Evolutionary conservation across 805 yeast genomes (phyloP).

Genomic region (Cyberlindnera misumaiensis): DNA sequence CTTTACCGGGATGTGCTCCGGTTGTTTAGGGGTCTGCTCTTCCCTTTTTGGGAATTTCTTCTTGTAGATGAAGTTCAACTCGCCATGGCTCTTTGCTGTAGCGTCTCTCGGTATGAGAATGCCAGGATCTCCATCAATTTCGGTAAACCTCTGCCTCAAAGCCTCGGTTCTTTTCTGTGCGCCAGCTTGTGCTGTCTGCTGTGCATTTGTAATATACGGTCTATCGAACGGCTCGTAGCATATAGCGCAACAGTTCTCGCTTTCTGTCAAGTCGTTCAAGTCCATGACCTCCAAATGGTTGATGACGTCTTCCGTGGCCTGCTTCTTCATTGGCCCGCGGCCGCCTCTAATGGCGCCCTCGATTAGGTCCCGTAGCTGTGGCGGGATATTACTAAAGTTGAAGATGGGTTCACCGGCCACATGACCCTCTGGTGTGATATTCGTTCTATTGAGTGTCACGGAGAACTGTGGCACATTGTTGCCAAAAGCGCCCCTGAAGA

Average conservation of each 20-base stretch:
- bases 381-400: constrained; percentile 13
- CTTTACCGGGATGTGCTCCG: constrained; percentile 54
- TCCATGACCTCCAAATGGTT: constrained; percentile 9
- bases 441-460: constrained; percentile 15
- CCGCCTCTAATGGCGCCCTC: constrained; percentile 7
- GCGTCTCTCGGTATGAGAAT: constrained; percentile 14
- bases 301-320: constrained; percentile 20
- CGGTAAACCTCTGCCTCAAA: constrained; percentile 1
- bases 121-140: constrained; percentile 13
- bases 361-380: constrained; percentile 10
- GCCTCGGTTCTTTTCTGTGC: constrained; percentile 6
- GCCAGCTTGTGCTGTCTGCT: constrained; percentile 1
- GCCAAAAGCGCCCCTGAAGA: constrained; percentile 16
- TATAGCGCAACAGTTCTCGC: constrained; percentile 14
- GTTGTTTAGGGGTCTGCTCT: not conserved
- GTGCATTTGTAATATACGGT: not conserved
- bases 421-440: constrained; percentile 11
- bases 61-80: constrained; percentile 4
- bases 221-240: constrained; percentile 18
- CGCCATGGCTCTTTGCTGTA: constrained; percentile 8
- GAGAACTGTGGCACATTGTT: constrained; percentile 13
- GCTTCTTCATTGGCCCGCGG: constrained; percentile 6
- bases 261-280: constrained; percentile 5
- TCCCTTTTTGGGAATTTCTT: not conserved
- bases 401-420: constrained; percentile 12